Base-by-base conservation (phyloP, 352 stramenopile genomes). In the Pythium dissimile region DNA sequence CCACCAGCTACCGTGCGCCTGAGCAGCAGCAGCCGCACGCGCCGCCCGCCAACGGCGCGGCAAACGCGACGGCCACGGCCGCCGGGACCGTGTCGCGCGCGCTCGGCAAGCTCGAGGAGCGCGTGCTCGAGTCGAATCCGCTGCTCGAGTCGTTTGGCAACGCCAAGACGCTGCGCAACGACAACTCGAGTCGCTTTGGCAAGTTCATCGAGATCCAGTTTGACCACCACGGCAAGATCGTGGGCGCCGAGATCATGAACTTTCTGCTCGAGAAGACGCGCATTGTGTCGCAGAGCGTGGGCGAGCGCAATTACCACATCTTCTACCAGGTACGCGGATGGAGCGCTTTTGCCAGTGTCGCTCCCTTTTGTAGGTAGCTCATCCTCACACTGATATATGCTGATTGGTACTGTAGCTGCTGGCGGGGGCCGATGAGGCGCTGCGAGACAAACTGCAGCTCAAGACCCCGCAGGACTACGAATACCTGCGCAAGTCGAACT, bases 161-260 rank as follows among this genome's bases (percentile, higher is more conserved):
- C 55, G 88, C 88, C 43, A 95, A 98, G 73, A 99, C 96, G 16
- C 69, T 98, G 47, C 77, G 96, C 31, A 99, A 99, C 66, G 95
- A 99, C 71, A 99, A 99, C 66, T 98, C 87, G 21, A 97, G 80
- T 74, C 81, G 96, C 54, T 99, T 99, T 66, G 96, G 96, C 43
- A 98, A 99, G 73, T 98, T 98, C 57, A 98, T 98, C 48, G 91
- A 98, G 74, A 97, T 99, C 63, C 85, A 92, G 44, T 99, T 99
- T 67, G 87, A 95, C 59, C 83, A 94, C 57, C 85, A 95, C 42
- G 89, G 89, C 43, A 95, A 92, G 61, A 97, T 97, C 56, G 83
- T 95, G 2, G 84, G 88, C 20, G 84, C 84, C 16, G 82, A 94
- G 67, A 96, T 97, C 58, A 86, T 95, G 56, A 94, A 96, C 66